Percentiles rank a stretch among this genome's conserved stretches.
Evolutionary conservation across 352 stramenopile genomes (phyloP).

Genomic region (Phytophthora quininea): DNA sequence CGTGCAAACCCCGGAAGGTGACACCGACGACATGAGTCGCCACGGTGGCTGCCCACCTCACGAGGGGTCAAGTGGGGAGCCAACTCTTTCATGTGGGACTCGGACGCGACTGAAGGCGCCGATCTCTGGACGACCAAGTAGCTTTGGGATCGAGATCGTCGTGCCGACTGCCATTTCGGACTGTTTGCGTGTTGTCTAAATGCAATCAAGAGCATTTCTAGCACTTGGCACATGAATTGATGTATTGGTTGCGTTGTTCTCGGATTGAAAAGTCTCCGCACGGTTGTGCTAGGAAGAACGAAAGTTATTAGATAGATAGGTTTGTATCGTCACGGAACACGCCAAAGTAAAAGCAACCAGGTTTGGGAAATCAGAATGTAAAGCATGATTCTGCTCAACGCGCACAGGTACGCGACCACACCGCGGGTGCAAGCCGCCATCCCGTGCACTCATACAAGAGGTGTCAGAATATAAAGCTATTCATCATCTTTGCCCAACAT

Average conservation of each 20-base stretch:
- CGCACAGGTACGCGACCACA: constrained; percentile 49
- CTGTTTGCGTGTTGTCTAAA: too few species aligned
- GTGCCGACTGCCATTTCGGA: too few species aligned
- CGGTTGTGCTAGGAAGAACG: constrained; percentile 82
- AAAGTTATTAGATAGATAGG: constrained; percentile 86
- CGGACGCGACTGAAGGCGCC: constrained; percentile 79
- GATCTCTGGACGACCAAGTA: constrained; percentile 85
- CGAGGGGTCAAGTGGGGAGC: constrained; percentile 85
- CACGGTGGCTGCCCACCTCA: constrained; percentile 87
- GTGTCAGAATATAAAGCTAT: constrained; percentile 91
- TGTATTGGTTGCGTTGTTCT: constrained; percentile 39
- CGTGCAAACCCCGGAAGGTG: constrained; percentile 76
- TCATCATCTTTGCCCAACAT: constrained; percentile 71
- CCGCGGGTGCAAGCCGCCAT: constrained; percentile 57
- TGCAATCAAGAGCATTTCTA: too few species aligned
- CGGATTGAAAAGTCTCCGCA: constrained; percentile 69
- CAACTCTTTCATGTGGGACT: constrained; percentile 91
- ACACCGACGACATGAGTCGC: constrained; percentile 77
- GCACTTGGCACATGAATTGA: background rate
- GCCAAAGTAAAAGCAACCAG: constrained; percentile 4
- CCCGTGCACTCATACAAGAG: constrained; percentile 88
- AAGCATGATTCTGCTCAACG: constrained; percentile 87
- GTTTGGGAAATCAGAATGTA: constrained; percentile 57
- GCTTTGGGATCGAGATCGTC: background rate
- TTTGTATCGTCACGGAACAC: constrained; percentile 78